phyloP scores from a whole-genome alignment of 495 filamentous ascomycete genomes.

The Oleoguttula mirabilis region DNA sequence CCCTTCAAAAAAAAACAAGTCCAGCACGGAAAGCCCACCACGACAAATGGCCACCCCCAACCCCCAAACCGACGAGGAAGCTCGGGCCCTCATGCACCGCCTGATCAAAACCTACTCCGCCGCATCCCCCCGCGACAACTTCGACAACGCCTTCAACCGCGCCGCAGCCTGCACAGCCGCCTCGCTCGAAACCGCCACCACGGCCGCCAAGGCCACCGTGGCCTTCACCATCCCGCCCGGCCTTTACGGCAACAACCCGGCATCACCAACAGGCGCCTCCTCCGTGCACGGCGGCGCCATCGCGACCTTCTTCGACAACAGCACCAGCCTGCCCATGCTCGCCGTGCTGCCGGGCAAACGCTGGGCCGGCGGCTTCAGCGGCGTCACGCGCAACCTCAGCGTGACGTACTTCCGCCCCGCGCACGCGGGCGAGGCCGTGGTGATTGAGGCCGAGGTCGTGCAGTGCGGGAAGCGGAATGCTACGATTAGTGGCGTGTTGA shows the following conservation, averaged over 20 bases:
- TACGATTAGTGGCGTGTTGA: slow-evolving; percentile 15
- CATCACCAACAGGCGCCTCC: not conserved
- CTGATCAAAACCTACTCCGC: not conserved
- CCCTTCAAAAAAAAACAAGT: no score
- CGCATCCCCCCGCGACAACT: not conserved
- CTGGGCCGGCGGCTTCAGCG: slow-evolving; percentile 6
- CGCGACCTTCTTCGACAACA: slow-evolving; percentile 25
- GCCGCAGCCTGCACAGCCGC: not conserved
- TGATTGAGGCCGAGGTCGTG: slow-evolving; percentile 27
- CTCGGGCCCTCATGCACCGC: not conserved
- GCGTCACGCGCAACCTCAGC: slow-evolving; percentile 26
- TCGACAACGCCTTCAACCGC: not conserved
- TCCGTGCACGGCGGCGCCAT: slow-evolving; percentile 28
- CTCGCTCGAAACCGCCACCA: not conserved
- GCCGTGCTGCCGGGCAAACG: not conserved
- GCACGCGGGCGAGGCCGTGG: slow-evolving; percentile 15
- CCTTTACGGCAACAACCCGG: not conserved
- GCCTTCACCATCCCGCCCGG: not conserved
- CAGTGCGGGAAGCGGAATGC: slow-evolving; percentile 22
- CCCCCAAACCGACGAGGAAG: not conserved
- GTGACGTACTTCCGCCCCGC: slow-evolving; percentile 26
- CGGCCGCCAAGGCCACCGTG: not conserved
- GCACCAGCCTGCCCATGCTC: slow-evolving; percentile 17
- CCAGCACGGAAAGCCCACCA: no score
- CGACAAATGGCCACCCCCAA: not conserved